Percentiles rank a stretch among this genome's conserved stretches.
Evolutionary conservation across 352 stramenopile species (phyloP).

Genomic region (Globisporangium cederbergense): DNA sequence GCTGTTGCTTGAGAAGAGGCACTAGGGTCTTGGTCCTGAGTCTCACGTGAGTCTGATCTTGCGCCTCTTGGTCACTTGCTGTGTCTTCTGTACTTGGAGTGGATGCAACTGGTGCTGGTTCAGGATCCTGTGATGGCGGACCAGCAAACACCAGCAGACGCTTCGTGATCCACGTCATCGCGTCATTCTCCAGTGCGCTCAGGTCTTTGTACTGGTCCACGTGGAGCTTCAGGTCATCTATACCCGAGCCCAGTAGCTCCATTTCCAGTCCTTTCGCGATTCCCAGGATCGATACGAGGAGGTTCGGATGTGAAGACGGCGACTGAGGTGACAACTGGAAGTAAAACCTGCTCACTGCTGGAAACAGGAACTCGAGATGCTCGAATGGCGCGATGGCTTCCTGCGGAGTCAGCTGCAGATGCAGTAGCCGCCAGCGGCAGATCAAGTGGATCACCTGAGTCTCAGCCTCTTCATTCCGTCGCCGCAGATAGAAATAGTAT

Average conservation of each 20-base stretch:
- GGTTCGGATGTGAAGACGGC: neutral
- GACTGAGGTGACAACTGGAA: neutral
- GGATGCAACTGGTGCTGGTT: neutral
- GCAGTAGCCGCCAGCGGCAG: conserved; percentile 56
- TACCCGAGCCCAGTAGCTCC: conserved; percentile 15
- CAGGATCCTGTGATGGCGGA: neutral
- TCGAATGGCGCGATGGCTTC: conserved; percentile 55
- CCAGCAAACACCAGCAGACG: conserved; percentile 22
- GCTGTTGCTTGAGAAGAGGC: conserved; percentile 35
- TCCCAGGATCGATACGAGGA: conserved; percentile 14
- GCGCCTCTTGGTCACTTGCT: neutral
- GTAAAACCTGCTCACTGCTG: conserved; percentile 10
- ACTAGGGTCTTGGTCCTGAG: neutral
- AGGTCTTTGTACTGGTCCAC: neutral
- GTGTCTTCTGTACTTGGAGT: neutral
- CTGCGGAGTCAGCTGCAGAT: conserved; percentile 37
- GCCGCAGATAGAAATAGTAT: conserved; percentile 54
- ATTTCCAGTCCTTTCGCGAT: conserved; percentile 21
- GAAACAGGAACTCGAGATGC: conserved; percentile 41
- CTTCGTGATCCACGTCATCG: conserved; percentile 21
- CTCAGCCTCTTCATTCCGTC: conserved; percentile 31
- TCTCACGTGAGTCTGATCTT: neutral
- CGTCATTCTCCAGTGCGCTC: neutral
- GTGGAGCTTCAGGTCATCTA: conserved; percentile 3
- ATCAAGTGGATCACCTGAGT: conserved; percentile 46